Evolutionary conservation across 306 rosid species (phyloP).

Genomic region (Malus fusca): DNA sequence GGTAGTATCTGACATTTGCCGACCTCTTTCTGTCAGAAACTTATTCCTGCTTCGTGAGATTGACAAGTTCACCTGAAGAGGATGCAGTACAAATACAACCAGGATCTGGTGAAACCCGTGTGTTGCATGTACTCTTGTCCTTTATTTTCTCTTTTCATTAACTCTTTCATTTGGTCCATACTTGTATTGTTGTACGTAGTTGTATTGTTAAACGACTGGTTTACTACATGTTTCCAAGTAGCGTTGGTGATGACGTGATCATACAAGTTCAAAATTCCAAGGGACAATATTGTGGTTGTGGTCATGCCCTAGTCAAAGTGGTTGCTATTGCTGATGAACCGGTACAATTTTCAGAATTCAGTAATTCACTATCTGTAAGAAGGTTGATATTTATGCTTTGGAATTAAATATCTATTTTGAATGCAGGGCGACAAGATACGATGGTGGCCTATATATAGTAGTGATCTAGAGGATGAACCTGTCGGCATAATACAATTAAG

Average conservation of each 20-base stretch:
- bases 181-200: no score
- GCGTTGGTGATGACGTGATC: slow-evolving; percentile 19
- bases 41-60: slow-evolving; percentile 23
- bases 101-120: slow-evolving; percentile 25
- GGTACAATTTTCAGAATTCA: slow-evolving; percentile 9
- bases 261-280: slow-evolving; percentile 29
- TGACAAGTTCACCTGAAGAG: slow-evolving; percentile 32
- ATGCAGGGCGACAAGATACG: slow-evolving; percentile 28
- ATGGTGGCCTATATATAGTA: slow-evolving; percentile 27
- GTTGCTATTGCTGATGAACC: slow-evolving; percentile 25
- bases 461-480: slow-evolving; percentile 23
- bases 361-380: neutral
- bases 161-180: neutral
- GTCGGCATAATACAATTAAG: slow-evolving; percentile 28
- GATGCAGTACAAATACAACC: slow-evolving; percentile 24
- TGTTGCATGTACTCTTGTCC: slow-evolving; percentile 20
- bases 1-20: neutral
- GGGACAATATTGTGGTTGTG: slow-evolving; percentile 19
- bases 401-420: neutral
- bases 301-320: slow-evolving; percentile 27
- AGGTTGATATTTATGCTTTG: neutral
- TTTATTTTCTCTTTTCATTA: neutral
- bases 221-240: slow-evolving; percentile 27
- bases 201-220: neutral
- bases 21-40: slow-evolving; percentile 19